Evolutionary conservation across 352 stramenopile species (phyloP).

Genomic region (Phytopythium oedochilum): DNA sequence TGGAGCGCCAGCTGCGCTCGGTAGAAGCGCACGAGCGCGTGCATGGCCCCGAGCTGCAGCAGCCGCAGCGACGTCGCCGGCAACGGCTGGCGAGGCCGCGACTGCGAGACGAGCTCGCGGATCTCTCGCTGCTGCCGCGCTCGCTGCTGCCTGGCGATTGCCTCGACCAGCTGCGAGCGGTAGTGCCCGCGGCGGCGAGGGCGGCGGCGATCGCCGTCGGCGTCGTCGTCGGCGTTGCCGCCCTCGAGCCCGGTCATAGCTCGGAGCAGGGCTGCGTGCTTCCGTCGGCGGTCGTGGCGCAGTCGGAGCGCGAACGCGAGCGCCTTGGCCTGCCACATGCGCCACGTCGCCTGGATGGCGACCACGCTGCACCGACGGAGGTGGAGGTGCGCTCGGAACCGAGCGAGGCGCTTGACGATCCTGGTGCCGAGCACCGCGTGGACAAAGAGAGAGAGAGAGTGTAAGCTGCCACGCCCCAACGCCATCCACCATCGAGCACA

Average conservation of each 20-base stretch:
- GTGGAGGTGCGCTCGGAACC: slow-evolving; percentile 30
- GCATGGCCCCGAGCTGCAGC: slow-evolving; percentile 50
- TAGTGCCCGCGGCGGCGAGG: background rate
- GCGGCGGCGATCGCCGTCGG: background rate
- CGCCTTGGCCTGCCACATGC: slow-evolving; percentile 73
- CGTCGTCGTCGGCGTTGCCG: background rate
- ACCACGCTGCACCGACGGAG: slow-evolving; percentile 32
- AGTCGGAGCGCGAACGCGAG: slow-evolving; percentile 31
- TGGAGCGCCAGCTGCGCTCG: slow-evolving; percentile 33
- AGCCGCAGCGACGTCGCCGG: slow-evolving; percentile 15
- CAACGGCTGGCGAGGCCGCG: background rate
- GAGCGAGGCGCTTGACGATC: slow-evolving; percentile 46
- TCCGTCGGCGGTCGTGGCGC: slow-evolving; percentile 24
- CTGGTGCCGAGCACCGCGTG: slow-evolving; percentile 8
- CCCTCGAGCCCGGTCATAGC: slow-evolving; percentile 10
- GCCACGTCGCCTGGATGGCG: slow-evolving; percentile 68
- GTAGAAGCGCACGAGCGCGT: slow-evolving; percentile 45
- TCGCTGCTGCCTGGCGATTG: slow-evolving; percentile 11
- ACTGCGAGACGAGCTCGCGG: background rate
- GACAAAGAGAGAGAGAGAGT: background rate
- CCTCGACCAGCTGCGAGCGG: slow-evolving; percentile 2
- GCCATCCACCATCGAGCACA: too few relatives aligned
- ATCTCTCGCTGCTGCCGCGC: slow-evolving; percentile 8
- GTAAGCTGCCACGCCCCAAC: background rate
- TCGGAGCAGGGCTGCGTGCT: slow-evolving; percentile 26